Base-by-base conservation (phyloP, 371 early-diverging fungal genomes). In the Mortierella sp. region DNA sequence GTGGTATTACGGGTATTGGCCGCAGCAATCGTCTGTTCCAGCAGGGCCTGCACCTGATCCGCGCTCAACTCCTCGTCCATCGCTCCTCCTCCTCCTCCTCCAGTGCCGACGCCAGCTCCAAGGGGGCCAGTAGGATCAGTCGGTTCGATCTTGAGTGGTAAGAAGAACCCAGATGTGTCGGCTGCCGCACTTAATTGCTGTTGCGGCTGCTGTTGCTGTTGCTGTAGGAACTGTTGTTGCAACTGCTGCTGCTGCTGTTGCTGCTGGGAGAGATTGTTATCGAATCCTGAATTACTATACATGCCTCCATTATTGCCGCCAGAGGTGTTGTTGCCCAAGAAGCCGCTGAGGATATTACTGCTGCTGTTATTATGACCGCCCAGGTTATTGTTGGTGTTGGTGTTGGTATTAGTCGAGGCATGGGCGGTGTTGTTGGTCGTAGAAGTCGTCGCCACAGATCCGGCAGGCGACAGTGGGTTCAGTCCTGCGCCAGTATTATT, bases 31-130 rank as follows among this genome's bases (percentile, higher is more conserved):
- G 86, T 85, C 54, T 85, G 86, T 29, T 85, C 86, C 58, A 85
- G 48, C 29, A 85, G 75, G 3, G 86, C 86, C 41, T 85, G 86
- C 29, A 85, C 86, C 48, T 85, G 86, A 63, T 85, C 86, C 5
- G 86, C 79, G 54, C 71, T 82, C 77, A 82, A 60, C 18, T 82
- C 82, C 46, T 82, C 86, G 8, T 85, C 86, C 80, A 79, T 54
- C 7, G 58, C 35, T 18, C 72, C 74, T 18, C 51, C 77, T 12
- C 76, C 70, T 27, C 1, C 32, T 32, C 32, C 35, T 35, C 38
- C 38, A 1, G 32, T 8, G 18, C 41, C 41, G 0, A 65, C 41
- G 8, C 65, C 65, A 1, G 65, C 24, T 16, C 65, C 38, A 21
- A 65, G 65, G 7, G 78, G 72, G 16, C 70, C 71, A 0, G 75